Base-by-base conservation (phyloP, 1,284 basidiomycete species). In the Megacollybia platyphylla region DNA sequence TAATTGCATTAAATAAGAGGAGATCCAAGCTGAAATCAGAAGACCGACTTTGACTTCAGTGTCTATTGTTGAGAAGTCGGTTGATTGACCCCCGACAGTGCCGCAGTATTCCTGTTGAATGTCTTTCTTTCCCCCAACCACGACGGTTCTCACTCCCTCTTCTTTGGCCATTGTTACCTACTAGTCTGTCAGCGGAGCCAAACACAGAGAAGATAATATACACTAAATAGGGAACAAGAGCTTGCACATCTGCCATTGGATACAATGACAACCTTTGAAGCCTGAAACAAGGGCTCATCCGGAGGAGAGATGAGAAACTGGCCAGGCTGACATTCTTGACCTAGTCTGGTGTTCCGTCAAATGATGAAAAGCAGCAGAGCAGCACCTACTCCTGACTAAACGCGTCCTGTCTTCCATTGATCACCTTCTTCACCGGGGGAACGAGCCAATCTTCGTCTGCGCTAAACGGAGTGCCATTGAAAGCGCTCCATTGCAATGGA, bases 141-240 rank as follows among this genome's bases (percentile, higher is more conserved):
- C 73, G 24, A 72, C 68, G 2, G 71, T 76, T 50, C 63, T 71
- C 27, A 70, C 67, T 32, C 72, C 73, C 48, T 78, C 72, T 34
- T 63, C 60, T 55, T 77, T 78, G 5, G 65, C 57, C 73, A 79
- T 76, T 20, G 73, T 71, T 49, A 77, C 70, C 73, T 76, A 39
- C 10, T 15, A 2, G 24, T 4, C 26, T 15, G 17, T 11, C 18
- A 38, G 50, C 31, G 40, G 18, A n/a, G 27, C 5, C 38, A 5
- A 5, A 46, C 30, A 27, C 28, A n/a, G 24, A 36, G 9, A 31
- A 20, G 35, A 13, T 36, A 17, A 27, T 38, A 45, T 50, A 76
- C 73, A 47, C 68, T 71, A 57, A 77, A 77, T 28, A 78, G 55
- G 4, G 74, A 70, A 56, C 76, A 78, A 9, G 75, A 76, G 51